phyloP scores from a whole-genome alignment of 1,284 basidiomycete genomes.

The Papiliotrema laurentii region DNA sequence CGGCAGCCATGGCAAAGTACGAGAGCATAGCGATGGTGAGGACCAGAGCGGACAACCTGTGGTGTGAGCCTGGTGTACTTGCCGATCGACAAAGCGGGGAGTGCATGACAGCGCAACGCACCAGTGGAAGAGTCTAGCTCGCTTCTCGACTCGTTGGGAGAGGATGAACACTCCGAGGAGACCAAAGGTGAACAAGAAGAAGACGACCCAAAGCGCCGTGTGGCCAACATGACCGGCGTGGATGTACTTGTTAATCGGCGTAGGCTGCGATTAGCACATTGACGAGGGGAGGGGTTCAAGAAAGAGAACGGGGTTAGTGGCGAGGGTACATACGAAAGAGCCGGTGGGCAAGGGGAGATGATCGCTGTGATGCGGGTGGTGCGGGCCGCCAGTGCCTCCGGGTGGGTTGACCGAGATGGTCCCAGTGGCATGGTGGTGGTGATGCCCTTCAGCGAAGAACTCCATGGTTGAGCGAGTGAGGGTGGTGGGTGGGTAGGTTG shows the following conservation, averaged over 20 bases:
- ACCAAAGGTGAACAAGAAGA: constrained; percentile 32
- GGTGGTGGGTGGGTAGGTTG: too few species aligned
- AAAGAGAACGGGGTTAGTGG: neutral
- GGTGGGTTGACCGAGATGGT: constrained; percentile 38
- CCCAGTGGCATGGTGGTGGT: constrained; percentile 13
- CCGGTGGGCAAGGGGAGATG: constrained; percentile 26
- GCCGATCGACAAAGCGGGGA: neutral
- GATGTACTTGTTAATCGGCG: constrained; percentile 9
- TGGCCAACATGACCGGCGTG: constrained; percentile 26
- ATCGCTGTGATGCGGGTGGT: constrained; percentile 15
- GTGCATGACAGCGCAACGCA: constrained; percentile 13
- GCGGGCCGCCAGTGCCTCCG: constrained; percentile 24
- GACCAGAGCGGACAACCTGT: constrained; percentile 30
- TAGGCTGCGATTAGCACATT: constrained; percentile 6
- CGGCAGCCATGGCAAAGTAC: constrained; percentile 40
- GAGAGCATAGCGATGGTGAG: constrained; percentile 36
- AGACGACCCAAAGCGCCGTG: constrained; percentile 36
- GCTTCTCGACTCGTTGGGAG: constrained; percentile 31
- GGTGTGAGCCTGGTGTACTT: neutral
- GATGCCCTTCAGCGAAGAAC: constrained; percentile 1
- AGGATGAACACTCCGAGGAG: constrained; percentile 28
- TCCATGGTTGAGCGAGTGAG: too few species aligned
- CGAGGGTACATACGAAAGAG: constrained; percentile 18
- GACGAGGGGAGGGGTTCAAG: neutral
- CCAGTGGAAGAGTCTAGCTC: constrained; percentile 40